Evolutionary conservation across 768 basidiomycete genomes (phyloP), one percentile per base, ranked within the genome.

Genomic region (Psilocybe sp.): DNA sequence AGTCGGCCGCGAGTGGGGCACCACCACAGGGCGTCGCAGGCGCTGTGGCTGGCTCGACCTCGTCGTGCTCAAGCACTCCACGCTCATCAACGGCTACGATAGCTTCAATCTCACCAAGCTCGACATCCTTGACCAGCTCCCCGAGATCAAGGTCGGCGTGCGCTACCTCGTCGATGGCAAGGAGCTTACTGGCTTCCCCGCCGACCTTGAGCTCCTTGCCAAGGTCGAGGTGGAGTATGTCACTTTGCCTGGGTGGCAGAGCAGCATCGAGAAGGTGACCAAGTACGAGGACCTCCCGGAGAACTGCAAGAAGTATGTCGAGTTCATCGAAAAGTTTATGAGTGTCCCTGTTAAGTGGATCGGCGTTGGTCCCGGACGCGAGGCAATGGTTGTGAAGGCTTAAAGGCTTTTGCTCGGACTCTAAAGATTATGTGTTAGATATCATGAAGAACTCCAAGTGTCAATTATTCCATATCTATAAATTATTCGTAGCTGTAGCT

Each of bases 41-140:
- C 87, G 97, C 47, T 92, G 94, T 68, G 97, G 97, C 11, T 99
- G 97, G 97, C 83, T 99, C 40, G 97, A 99, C 69, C 77, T 98
- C 12, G 92, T 98, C 49, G 92, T 98, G 37, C 80, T 99, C 76
- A 87, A 84, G 66, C 87, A 98, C 69, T 98, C 96, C 6, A 83
- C 76, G 63, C 70, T 91, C 54, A 92, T 99, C 78, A 99, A 99
- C 67, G 97, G 97, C 33, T 99, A 98, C 68, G 92, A 96, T 61
- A 65, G 70, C 40, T 74, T 98, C 54, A 99, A 99, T 70, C 78
- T 99, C 57, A 99, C 97, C 43, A 99, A 99, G 67, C 82, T 99
- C 41, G 97, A 99, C 60, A 76, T 99, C 13, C 78, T 99, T 43
- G 95, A 98, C 60, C 72, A 76, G 20, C 76, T 99, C 16, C 65